Percentiles rank a stretch among this genome's conserved stretches.
Conservation (phyloP, 176 grass and related monocot genomes). For the Rhynchospora breviuscula region DNA sequence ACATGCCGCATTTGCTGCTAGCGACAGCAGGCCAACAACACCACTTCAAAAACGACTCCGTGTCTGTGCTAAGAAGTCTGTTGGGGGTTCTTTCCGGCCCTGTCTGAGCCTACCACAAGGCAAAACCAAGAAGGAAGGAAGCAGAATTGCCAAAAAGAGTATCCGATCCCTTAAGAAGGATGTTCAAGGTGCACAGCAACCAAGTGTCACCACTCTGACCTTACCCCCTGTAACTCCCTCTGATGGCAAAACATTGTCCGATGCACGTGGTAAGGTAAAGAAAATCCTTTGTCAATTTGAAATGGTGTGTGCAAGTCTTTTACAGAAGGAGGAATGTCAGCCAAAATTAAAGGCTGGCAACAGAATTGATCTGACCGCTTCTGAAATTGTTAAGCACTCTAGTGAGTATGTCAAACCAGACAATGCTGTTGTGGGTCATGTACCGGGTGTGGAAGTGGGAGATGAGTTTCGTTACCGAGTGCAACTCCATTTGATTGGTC, state of each 20-base stretch:
- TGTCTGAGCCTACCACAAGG: neutral
- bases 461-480: constrained; percentile 70
- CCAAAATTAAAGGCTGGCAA: constrained; percentile 9
- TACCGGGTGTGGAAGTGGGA: constrained; percentile 72
- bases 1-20: neutral
- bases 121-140: constrained; percentile 5
- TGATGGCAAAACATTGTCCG: neutral
- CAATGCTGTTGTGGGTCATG: constrained; percentile 37
- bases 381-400: constrained; percentile 30
- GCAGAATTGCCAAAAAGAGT: neutral
- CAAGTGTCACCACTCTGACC: neutral
- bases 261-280: constrained; percentile 10
- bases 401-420: constrained; percentile 30
- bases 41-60: neutral
- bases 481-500: constrained; percentile 59
- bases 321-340: constrained; percentile 21
- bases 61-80: neutral
- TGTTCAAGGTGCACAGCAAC: neutral
- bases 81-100: neutral
- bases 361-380: constrained; percentile 50
- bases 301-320: constrained; percentile 3
- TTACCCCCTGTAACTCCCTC: constrained; percentile 3
- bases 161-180: neutral
- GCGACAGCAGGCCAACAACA: neutral
- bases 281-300: constrained; percentile 23